Conservation (phyloP, 306 rosid species). For the Abrus precatorius region DNA sequence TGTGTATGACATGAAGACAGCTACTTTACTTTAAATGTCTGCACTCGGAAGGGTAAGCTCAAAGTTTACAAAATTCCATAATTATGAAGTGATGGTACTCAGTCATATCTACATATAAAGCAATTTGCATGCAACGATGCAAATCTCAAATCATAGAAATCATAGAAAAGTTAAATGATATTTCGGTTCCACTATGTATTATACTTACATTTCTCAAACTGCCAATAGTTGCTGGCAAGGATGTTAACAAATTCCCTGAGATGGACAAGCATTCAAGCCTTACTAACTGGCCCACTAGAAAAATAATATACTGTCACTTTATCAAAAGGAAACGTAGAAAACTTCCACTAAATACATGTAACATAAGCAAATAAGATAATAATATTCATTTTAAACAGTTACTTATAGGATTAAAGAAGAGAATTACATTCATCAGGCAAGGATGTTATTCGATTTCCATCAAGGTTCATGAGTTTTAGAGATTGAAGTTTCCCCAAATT, state of each 20-base stretch:
- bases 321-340: constrained; percentile 24
- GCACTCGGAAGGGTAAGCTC: constrained; percentile 11
- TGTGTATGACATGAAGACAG: constrained; percentile 11
- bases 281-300: constrained; percentile 92
- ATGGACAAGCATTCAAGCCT: constrained; percentile 89
- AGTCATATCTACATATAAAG: constrained; percentile 25
- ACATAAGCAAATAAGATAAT: constrained; percentile 36
- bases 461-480: constrained; percentile 82
- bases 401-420: constrained; percentile 62
- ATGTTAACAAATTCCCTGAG: constrained; percentile 69
- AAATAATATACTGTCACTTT: constrained; percentile 43
- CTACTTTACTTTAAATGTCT: constrained; percentile 14
- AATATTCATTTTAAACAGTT: constrained; percentile 8
- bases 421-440: constrained; percentile 98
- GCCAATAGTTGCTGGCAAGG: constrained; percentile 89
- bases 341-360: constrained; percentile 19
- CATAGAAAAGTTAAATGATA: constrained; percentile 36
- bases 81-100: constrained; percentile 27
- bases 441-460: constrained; percentile 79
- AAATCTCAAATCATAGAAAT: constrained; percentile 30
- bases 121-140: constrained; percentile 17
- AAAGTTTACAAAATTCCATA: constrained; percentile 30
- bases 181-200: constrained; percentile 41
- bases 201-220: constrained; percentile 91
- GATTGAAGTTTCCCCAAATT: constrained; percentile 94